phyloP scores from a whole-genome alignment of 2,329 filamentous ascomycete genomes.

The Sarocladium strictum region DNA sequence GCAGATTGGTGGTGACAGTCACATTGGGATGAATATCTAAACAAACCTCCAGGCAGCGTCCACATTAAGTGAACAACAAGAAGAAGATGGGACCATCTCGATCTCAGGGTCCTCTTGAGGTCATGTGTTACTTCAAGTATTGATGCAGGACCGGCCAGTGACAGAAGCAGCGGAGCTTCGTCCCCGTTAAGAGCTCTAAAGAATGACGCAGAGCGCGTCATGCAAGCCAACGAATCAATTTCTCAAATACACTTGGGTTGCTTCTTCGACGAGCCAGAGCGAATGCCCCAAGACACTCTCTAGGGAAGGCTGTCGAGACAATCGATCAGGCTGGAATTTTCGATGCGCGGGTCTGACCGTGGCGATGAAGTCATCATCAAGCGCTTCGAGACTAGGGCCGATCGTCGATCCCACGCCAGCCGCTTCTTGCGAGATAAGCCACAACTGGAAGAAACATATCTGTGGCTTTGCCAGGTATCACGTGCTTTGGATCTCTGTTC shows the following conservation, averaged over 20 bases:
- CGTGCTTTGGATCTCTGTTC: too few relatives aligned
- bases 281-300: not conserved
- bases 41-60: not conserved
- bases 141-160: not conserved
- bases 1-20: too few relatives aligned
- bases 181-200: not conserved
- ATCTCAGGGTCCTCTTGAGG: constrained; percentile 1
- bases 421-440: not conserved
- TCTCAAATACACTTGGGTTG: too few relatives aligned
- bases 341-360: constrained; percentile 3
- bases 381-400: not conserved
- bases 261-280: too few relatives aligned
- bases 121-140: not conserved
- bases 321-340: constrained; percentile 3
- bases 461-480: too few relatives aligned
- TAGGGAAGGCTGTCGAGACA: not conserved
- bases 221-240: constrained; percentile 14
- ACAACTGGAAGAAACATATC: not conserved
- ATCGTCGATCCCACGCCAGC: not conserved
- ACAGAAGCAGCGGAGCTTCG: not conserved
- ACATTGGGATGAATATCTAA: not conserved
- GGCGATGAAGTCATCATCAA: constrained; percentile 6
- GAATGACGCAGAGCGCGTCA: constrained; percentile 21
- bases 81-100: not conserved
- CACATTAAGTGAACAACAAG: not conserved